phyloP scores from a whole-genome alignment of 202 grass and related monocot genomes.

The Setaria italica region DNA sequence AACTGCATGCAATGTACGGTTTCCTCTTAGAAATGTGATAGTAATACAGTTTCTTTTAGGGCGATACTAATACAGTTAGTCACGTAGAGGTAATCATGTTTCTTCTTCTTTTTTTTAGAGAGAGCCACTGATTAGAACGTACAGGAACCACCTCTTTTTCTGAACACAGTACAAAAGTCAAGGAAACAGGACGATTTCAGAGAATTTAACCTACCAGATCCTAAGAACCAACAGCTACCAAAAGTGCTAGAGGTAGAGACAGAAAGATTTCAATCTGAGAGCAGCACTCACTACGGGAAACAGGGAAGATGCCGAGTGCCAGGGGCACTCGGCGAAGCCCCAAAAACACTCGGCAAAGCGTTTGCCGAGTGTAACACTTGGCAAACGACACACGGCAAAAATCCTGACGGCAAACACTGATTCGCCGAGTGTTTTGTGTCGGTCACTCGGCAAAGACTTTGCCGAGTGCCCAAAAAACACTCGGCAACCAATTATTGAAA shows the following conservation, averaged over 20 bases:
- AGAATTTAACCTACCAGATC: not conserved
- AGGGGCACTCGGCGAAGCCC: too few relatives aligned
- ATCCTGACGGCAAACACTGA: too few relatives aligned
- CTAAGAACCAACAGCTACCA: not conserved
- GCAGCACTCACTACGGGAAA: too few relatives aligned
- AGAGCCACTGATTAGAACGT: too few relatives aligned
- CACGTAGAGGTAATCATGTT: not conserved
- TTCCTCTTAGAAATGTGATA: not conserved
- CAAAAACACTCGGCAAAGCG: too few relatives aligned
- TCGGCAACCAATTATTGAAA: too few relatives aligned
- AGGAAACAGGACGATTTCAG: not conserved
- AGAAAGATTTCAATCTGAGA: not conserved
- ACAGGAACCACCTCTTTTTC: not conserved
- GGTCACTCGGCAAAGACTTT: too few relatives aligned
- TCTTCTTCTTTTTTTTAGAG: not conserved
- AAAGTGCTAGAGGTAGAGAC: not conserved
- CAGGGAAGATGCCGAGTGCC: too few relatives aligned
- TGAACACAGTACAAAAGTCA: not conserved
- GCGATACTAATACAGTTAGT: not conserved
- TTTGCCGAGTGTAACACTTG: too few relatives aligned
- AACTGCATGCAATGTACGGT: not conserved
- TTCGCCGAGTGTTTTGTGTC: too few relatives aligned
- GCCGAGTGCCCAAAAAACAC: too few relatives aligned
- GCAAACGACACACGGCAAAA: too few relatives aligned
- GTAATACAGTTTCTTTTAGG: not conserved